Base-by-base conservation (phyloP, 768 basidiomycete genomes). In the Russula sp. region DNA sequence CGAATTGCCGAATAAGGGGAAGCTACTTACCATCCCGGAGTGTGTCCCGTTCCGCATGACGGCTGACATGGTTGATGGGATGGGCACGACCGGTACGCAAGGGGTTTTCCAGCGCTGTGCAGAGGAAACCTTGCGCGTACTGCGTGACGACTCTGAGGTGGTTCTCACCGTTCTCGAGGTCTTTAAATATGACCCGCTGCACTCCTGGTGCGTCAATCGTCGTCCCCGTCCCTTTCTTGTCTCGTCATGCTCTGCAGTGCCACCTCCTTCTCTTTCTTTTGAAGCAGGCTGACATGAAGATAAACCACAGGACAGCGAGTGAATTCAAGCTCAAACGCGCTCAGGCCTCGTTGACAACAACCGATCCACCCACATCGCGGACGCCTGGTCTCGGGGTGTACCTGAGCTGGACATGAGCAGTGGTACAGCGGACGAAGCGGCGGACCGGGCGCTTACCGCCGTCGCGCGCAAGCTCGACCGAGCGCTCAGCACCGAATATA, bases 151-250 rank as follows among this genome's bases (percentile, higher is more conserved):
- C 11, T 91, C 92, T 0, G 89, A 87, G 38, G 85, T 96, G 51
- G 88, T 99, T 71, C 85, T 94, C 83, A 98, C 95, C 0, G 90
- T 99, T 4, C 80, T 99, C 42, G 95, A 97, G 71, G 96, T 98
- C 16, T 97, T 98, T 84, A 93, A 91, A 74, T 85, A 96, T 71
- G 96, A 99, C 74, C 96, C 97, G 6, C 81, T 99, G 22, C 91
- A 98, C 70, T 88, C 85, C 34, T 98, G 96, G 95, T 93, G 55
- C 40, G 84, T 69, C 62, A 52, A 53, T 42, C 16, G 5, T 26
- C 1, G n/a, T 36, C 28, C 20, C 24, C 6, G 30, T 36, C 34
- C 18, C 6, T 22, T 34, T 24, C 40, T 50, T 50, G 49, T 9
- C 14, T 32, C n/a, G 14, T 20, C 32, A 20, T 38, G 2, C 14